A percentile compares a stretch with the other conserved stretches of the same genome.
Conservation (phyloP, 2,329 filamentous ascomycete genomes). For the Nemania sp. region DNA sequence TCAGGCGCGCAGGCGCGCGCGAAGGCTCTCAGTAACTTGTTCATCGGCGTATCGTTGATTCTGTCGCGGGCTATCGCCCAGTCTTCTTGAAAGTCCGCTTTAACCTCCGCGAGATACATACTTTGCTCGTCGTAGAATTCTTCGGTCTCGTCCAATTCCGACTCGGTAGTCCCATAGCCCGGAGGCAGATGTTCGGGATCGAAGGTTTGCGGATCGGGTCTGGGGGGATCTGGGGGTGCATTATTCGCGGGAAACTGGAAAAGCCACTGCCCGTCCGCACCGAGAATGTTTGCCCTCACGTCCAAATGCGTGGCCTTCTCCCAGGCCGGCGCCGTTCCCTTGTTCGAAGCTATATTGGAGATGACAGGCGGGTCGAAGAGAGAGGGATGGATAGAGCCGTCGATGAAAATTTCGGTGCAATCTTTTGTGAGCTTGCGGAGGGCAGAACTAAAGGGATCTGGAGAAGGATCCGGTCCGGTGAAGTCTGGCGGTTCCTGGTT, state of each 20-base stretch:
- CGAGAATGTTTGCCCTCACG: background rate
- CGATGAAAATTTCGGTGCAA: background rate
- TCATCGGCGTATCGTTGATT: no score
- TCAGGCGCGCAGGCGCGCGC: constrained; percentile 11
- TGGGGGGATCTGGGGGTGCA: background rate
- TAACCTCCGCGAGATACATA: background rate
- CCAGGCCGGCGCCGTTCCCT: background rate
- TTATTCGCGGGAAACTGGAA: background rate
- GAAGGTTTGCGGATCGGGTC: background rate
- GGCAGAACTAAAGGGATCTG: constrained; percentile 4
- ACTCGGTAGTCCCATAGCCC: background rate
- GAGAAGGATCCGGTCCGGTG: background rate
- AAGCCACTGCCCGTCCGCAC: constrained; percentile 9
- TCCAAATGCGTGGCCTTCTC: background rate
- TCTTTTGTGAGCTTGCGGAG: constrained; percentile 1
- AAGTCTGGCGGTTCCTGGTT: background rate
- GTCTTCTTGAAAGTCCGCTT: background rate
- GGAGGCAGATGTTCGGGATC: background rate
- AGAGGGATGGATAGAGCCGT: constrained; percentile 1
- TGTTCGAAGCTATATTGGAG: background rate
- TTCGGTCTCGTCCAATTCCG: background rate
- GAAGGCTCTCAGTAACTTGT: constrained; percentile 1
- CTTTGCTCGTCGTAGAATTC: background rate
- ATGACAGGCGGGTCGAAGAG: constrained; percentile 6
- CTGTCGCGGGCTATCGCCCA: no score